A percentile compares a stretch with the other conserved stretches of the same genome.
Evolutionary conservation across 2,329 filamentous ascomycete species (phyloP).

Genomic region (Exophiala sp.): DNA sequence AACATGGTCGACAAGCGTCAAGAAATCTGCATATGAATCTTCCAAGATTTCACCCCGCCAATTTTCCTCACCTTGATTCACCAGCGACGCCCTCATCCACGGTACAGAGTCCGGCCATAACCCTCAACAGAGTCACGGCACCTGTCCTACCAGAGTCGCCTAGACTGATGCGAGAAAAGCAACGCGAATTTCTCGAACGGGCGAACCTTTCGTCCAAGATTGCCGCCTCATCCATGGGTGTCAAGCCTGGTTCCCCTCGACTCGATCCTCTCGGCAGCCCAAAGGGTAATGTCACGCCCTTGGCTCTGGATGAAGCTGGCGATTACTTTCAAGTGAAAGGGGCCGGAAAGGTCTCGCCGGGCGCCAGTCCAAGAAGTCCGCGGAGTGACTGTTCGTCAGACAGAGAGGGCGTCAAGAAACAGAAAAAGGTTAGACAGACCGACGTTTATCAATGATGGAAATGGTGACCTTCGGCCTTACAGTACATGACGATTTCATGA

Average conservation of each 20-base stretch:
- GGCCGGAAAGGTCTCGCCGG: slow-evolving; percentile 25
- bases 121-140: slow-evolving; percentile 24
- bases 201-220: slow-evolving; percentile 32
- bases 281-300: slow-evolving; percentile 43
- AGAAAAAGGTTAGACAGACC: slow-evolving; percentile 17
- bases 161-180: slow-evolving; percentile 40
- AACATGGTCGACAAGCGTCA: slow-evolving; percentile 36
- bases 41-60: slow-evolving; percentile 46
- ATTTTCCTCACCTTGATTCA: slow-evolving; percentile 35
- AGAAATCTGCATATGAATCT: slow-evolving; percentile 40
- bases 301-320: slow-evolving; percentile 37
- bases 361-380: slow-evolving; percentile 31
- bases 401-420: slow-evolving; percentile 17
- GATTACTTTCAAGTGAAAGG: slow-evolving; percentile 36
- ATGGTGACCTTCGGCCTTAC: neutral
- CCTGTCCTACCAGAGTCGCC: slow-evolving; percentile 33
- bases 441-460: slow-evolving; percentile 19
- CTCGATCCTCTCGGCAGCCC: slow-evolving; percentile 45
- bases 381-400: slow-evolving; percentile 17
- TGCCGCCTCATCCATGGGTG: slow-evolving; percentile 29
- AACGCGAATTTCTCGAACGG: slow-evolving; percentile 42
- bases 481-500: slow-evolving; percentile 6
- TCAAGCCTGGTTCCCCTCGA: slow-evolving; percentile 43
- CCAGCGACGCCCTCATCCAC: slow-evolving; percentile 36
- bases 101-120: slow-evolving; percentile 30